Evolutionary conservation across 306 rosid species (phyloP).

Genomic region (Spatholobus suberectus): DNA sequence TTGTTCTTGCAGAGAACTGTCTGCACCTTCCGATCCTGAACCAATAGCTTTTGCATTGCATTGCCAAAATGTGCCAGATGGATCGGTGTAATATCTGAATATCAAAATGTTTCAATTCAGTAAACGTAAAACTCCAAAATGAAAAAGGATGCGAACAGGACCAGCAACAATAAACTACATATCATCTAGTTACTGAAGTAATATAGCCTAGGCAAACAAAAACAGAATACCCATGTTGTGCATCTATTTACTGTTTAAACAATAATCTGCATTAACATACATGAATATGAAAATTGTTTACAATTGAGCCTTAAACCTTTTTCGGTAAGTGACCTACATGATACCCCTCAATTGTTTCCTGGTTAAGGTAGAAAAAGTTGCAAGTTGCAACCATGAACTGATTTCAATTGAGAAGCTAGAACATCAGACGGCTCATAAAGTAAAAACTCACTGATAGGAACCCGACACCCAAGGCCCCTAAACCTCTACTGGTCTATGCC

Average conservation of each 20-base stretch:
- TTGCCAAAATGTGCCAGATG: conserved; percentile 99
- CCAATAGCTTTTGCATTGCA: conserved; percentile 99
- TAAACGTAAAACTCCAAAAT: not conserved
- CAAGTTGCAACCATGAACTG: not conserved
- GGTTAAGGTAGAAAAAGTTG: not conserved
- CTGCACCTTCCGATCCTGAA: conserved; percentile 99
- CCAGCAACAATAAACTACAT: conserved; percentile 4
- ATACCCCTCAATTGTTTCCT: not conserved
- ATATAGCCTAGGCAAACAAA: conserved; percentile 5
- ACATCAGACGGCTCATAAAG: no score
- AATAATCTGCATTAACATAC: not conserved
- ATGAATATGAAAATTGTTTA: not conserved
- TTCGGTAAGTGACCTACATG: not conserved
- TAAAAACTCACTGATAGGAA: no score
- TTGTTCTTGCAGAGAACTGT: conserved; percentile 98
- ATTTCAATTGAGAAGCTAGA: not conserved
- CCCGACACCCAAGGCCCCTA: no score
- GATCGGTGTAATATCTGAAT: conserved; percentile 92
- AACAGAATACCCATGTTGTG: not conserved
- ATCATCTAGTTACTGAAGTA: not conserved
- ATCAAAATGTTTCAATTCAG: conserved; percentile 34
- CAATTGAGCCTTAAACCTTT: not conserved
- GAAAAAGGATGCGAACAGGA: not conserved
- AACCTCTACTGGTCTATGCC: no score
- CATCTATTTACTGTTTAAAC: no score